phyloP scores from a whole-genome alignment of 2,329 filamentous ascomycete genomes.

The Neofusicoccum kwambonambiense region DNA sequence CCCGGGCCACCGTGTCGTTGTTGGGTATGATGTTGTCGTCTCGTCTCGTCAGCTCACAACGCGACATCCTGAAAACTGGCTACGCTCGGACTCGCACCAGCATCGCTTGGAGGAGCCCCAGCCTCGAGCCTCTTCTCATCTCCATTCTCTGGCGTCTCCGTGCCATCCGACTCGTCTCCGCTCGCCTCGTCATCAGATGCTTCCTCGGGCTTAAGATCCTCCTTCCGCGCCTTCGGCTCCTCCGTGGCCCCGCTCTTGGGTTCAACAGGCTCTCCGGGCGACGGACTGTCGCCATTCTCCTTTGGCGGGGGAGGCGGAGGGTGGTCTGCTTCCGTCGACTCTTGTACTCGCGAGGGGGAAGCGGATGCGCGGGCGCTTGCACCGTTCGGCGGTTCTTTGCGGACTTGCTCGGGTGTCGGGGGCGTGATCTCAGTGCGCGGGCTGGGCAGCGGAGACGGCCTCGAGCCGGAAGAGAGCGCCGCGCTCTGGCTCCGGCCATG shows the following conservation, averaged over 20 bases:
- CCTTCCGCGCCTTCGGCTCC: slow-evolving; percentile 19
- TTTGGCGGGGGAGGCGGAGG: slow-evolving; percentile 35
- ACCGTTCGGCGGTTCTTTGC: slow-evolving; percentile 23
- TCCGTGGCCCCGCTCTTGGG: slow-evolving; percentile 23
- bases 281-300: slow-evolving; percentile 30
- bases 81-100: slow-evolving; percentile 12
- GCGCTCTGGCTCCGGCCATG: slow-evolving; percentile 25
- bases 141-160: background rate
- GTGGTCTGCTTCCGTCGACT: slow-evolving; percentile 11
- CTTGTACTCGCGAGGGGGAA: background rate
- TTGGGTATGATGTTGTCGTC: slow-evolving; percentile 10
- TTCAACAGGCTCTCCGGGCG: slow-evolving; percentile 23
- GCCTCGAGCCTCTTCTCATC: slow-evolving; percentile 9
- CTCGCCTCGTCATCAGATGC: background rate
- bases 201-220: background rate
- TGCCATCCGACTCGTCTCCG: slow-evolving; percentile 8
- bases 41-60: slow-evolving; percentile 15
- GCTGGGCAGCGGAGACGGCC: slow-evolving; percentile 37
- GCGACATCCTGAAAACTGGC: slow-evolving; percentile 13
- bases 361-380: slow-evolving; percentile 23
- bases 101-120: slow-evolving; percentile 4
- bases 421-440: slow-evolving; percentile 52
- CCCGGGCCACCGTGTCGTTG: slow-evolving; percentile 1
- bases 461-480: slow-evolving; percentile 9
- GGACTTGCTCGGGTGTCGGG: slow-evolving; percentile 46